Base-by-base conservation (phyloP, 2,329 filamentous ascomycete species). In the Colletotrichum godetiae region DNA sequence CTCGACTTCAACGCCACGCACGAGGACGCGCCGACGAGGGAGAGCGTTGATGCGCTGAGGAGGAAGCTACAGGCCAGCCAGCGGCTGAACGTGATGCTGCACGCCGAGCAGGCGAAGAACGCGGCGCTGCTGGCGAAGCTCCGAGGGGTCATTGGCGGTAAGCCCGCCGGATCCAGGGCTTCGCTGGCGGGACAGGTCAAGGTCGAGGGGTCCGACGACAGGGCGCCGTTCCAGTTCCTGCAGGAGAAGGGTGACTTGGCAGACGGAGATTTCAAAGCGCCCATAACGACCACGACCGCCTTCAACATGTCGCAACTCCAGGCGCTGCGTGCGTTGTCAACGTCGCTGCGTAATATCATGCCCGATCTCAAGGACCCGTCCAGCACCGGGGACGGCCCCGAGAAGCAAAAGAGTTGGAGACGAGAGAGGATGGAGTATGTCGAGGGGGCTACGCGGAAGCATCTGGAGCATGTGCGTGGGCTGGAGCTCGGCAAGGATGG, bases 221-320 rank as follows among this genome's bases (percentile, higher is more conserved):
- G 64, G n/a, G 58, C 78, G 49, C 82, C 86, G 3, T 87, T 92
- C 75, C 87, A 83, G n/a, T 92, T 93, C 81, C 82, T 93, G 67
- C 85, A 86, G 77, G 82, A 89, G 72, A 87, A 85, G 73, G 87
- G 86, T 60, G 85, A 84, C 61, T 83, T 92, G 22, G 82, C 83
- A 10, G 85, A 86, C 15, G 87, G 88, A 61, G 88, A 87, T 68
- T 83, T 86, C 13, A 82, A 87, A 53, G 85, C 85, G 5, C 89
- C 92, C 12, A 86, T 95, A 33, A 88, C 89, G 12, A 94, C 93
- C 4, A 94, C 93, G 22, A 90, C 93, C 0, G 88, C 91, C 19
- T 98, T 98, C 81, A 92, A 94, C 0, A 87, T 97, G 24, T 93
- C 93, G 2, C 96, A 98, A 80, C 86, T 98, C 24, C 94, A 95